Evolutionary conservation across 2,329 filamentous ascomycete species (phyloP), one percentile per base, ranked within the genome.

Genomic region (Penicillium sp.): DNA sequence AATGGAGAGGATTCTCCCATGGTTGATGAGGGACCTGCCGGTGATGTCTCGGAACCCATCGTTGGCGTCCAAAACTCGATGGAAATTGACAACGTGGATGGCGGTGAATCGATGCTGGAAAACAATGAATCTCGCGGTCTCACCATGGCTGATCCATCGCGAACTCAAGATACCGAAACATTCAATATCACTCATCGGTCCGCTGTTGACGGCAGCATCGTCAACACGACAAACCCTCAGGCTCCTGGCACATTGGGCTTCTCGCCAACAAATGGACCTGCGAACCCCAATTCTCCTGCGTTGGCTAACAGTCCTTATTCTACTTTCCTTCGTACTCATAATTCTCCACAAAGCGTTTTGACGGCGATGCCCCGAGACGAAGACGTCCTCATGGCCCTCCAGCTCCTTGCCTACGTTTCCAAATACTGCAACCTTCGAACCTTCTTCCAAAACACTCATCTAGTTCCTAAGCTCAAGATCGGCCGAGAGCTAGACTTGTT

Each of bases 381-480:
- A 72, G 94, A 99, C 67, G 94, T 99, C 2, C 80, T 99, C 61
- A 97, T 99, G 93, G 97, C 94, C 5, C 81, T 99, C 38, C 94
- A 99, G 74, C 83, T 99, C 20, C 83, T 99, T 47, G 94, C 94
- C 16, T 99, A 99, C 71, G 93, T 99, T 56, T 97, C 92, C 23
- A 99, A 99, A 74, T 99, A 99, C 75, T 97, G 94, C 80, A 95
- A 96, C 65, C 83, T 99, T 28, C 86, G 94, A 18, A 88, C 90
- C 4, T 99, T 97, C 73, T 99, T 99, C 72, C 94, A 99, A 69
- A 84, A 89, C 71, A 96, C 92, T 40, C 94, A 99, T 67, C 80
- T 97, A 11, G 94, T 99, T 4, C 94, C 94, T 0, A 89, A 87
- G 61, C 85, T 99, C 51, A 92, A 92, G 71, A 93, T 99, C 64